Percentiles rank a stretch among this genome's conserved stretches.
Evolutionary conservation across 345 rosid genomes (phyloP).

Genomic region (Limnanthes douglasii): DNA sequence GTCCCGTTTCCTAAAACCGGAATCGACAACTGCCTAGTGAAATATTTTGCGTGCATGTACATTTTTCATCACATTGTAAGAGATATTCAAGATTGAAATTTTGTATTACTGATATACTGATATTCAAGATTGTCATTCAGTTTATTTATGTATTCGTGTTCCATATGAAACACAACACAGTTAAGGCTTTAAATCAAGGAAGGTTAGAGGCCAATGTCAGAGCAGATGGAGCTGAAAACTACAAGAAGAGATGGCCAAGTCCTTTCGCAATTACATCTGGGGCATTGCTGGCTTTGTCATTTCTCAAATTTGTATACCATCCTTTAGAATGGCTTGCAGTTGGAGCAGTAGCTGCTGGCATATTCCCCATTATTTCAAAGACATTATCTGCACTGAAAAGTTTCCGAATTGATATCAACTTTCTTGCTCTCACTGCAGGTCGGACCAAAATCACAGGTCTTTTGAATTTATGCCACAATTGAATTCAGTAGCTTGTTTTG

Average conservation of each 20-base stretch:
- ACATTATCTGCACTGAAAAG: constrained; percentile 28
- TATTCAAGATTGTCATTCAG: no score
- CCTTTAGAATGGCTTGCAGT: constrained; percentile 71
- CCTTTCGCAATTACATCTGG: constrained; percentile 59
- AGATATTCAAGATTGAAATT: no score
- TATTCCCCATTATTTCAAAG: constrained; percentile 39
- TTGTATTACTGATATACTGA: no score
- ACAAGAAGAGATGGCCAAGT: constrained; percentile 76
- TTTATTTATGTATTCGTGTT: no score
- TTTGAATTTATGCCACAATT: background rate
- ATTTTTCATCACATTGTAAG: no score
- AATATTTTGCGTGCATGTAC: no score
- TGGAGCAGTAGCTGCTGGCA: constrained; percentile 49
- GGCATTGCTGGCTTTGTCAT: constrained; percentile 27
- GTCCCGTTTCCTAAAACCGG: no score
- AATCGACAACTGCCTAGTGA: no score
- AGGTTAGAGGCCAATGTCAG: constrained; percentile 76
- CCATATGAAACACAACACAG: no score
- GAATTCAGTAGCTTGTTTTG: no score
- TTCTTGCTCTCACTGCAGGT: constrained; percentile 75
- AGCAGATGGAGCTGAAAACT: constrained; percentile 29
- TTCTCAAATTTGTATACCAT: constrained; percentile 37
- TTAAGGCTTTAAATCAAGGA: constrained; percentile 68
- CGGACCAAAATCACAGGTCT: no score
- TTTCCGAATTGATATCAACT: constrained; percentile 46